phyloP scores from a whole-genome alignment of 2,329 filamentous ascomycete genomes.

The Arthrobotrys pseudoclavata region DNA sequence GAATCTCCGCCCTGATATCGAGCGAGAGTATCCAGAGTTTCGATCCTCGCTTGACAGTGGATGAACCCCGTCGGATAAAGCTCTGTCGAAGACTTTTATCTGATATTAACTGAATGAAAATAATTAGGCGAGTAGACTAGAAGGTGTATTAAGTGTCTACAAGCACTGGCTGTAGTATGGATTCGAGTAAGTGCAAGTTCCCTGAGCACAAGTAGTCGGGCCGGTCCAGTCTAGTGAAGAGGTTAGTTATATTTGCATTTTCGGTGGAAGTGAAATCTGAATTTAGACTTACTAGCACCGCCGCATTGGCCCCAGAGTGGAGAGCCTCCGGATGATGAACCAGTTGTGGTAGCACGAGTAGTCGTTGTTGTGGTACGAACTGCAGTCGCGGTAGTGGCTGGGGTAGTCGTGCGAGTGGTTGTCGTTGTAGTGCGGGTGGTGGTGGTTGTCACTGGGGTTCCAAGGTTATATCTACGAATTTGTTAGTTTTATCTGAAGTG shows the following conservation, averaged over 20 bases:
- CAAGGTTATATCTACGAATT: slow-evolving; percentile 6
- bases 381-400: slow-evolving; percentile 30
- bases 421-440: slow-evolving; percentile 13
- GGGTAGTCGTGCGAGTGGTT: slow-evolving; percentile 16
- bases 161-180: slow-evolving; percentile 64
- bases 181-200: slow-evolving; percentile 63
- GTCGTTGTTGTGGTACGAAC: slow-evolving; percentile 26
- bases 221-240: slow-evolving; percentile 62
- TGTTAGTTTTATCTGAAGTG: background rate
- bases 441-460: slow-evolving; percentile 25
- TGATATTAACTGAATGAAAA: background rate
- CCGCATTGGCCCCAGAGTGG: slow-evolving; percentile 62
- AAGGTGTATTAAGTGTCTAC: slow-evolving; percentile 3
- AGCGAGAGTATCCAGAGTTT: background rate
- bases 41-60: background rate
- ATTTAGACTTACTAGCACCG: slow-evolving; percentile 36
- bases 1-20: background rate
- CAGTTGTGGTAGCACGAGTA: slow-evolving; percentile 36
- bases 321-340: slow-evolving; percentile 54
- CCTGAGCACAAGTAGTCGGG: slow-evolving; percentile 63
- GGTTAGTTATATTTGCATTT: background rate
- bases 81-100: background rate
- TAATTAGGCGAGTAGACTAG: background rate
- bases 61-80: background rate
- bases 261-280: background rate